Percentiles rank a stretch among this genome's conserved stretches.
Evolutionary conservation across 768 basidiomycete genomes (phyloP).

Genomic region (Phanerochaete carnosa): DNA sequence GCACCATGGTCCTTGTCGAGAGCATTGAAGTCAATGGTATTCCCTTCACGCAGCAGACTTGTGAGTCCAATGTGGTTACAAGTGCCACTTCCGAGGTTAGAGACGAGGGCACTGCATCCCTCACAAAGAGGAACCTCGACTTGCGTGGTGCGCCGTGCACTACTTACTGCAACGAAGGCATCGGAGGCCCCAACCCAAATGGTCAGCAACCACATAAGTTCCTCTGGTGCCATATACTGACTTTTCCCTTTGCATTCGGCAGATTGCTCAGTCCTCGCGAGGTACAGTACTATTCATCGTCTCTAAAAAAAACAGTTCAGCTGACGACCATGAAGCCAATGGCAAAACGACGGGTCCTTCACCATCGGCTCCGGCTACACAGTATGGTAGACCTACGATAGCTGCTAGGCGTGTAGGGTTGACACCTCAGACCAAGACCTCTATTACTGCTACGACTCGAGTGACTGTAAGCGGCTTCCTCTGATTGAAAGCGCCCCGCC

Average conservation of each 20-base stretch:
- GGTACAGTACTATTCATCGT: neutral
- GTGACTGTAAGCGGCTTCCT: neutral
- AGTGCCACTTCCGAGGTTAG: neutral
- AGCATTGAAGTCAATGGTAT: neutral
- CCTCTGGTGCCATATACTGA: neutral
- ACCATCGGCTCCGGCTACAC: neutral
- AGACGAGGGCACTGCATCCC: neutral
- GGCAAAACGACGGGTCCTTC: neutral
- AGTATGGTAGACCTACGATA: neutral
- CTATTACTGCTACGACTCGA: neutral
- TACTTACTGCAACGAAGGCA: conserved; percentile 1
- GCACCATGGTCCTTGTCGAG: neutral
- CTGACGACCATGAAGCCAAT: neutral
- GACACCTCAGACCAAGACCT: neutral
- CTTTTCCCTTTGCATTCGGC: neutral
- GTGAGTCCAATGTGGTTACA: neutral
- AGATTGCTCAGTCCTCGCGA: neutral
- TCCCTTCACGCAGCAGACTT: neutral
- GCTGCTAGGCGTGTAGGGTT: neutral
- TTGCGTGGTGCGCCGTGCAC: conserved; percentile 5
- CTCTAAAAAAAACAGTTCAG: neutral
- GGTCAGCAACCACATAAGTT: neutral
- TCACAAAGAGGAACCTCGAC: neutral
- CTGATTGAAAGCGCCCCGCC: neutral
- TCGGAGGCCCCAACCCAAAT: conserved; percentile 1